A percentile compares a stretch with the other conserved stretches of the same genome.
Conservation (phyloP, 163 green algal species). For the Scenedesmus sp. region DNA sequence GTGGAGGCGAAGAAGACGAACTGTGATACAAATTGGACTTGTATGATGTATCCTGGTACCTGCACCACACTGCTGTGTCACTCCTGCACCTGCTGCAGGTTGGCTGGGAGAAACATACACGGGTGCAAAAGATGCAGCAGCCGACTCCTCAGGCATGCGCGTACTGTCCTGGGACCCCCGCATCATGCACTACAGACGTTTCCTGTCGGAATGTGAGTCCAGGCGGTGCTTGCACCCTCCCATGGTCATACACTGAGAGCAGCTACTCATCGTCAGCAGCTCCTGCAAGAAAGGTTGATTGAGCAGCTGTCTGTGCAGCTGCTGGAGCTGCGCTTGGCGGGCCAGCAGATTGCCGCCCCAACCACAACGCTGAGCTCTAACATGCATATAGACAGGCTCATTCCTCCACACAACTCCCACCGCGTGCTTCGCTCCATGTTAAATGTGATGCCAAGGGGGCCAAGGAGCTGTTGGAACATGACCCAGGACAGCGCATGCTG, state of each 20-base stretch:
- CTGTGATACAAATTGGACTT: background rate
- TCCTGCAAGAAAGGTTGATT: background rate
- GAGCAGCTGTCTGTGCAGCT: too few relatives aligned
- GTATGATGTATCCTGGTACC: background rate
- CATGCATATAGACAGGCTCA: too few relatives aligned
- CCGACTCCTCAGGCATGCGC: constrained; percentile 2
- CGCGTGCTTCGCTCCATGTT: too few relatives aligned
- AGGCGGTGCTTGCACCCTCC: background rate
- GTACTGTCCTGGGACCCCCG: constrained; percentile 58
- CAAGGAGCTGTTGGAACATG: too few relatives aligned
- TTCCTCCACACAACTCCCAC: too few relatives aligned
- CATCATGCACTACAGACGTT: constrained; percentile 54
- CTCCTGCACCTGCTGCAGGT: background rate
- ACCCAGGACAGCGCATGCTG: too few relatives aligned
- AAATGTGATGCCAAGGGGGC: too few relatives aligned
- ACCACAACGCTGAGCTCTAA: too few relatives aligned
- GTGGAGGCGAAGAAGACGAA: too few relatives aligned
- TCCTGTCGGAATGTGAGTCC: constrained; percentile 45
- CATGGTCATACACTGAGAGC: too few relatives aligned
- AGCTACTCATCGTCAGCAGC: background rate
- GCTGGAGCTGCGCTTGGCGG: background rate
- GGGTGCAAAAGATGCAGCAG: background rate
- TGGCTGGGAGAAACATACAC: constrained; percentile 52
- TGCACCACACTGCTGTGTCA: background rate
- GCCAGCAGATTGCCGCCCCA: too few relatives aligned